Percentiles rank a stretch among this genome's conserved stretches.
phyloP scores from a whole-genome alignment of 345 rosid species.

The Bretschneidera sinensis region DNA sequence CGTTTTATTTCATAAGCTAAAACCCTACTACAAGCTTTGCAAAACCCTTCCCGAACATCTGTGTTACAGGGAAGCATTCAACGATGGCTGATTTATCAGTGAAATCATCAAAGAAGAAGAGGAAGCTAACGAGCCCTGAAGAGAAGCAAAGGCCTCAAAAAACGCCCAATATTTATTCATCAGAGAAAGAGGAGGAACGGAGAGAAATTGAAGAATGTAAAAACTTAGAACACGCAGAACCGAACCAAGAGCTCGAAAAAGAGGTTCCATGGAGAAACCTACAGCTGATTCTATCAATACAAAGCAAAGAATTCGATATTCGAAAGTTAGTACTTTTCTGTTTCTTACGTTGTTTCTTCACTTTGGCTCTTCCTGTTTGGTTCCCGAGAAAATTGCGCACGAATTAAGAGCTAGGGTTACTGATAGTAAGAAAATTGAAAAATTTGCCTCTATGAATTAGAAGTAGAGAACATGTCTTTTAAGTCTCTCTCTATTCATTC shows the following conservation, averaged over 20 bases:
- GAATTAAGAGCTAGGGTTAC: neutral
- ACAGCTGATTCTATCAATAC: conserved; percentile 54
- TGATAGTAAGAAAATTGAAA: neutral
- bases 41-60: neutral
- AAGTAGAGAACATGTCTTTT: neutral
- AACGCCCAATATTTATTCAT: conserved; percentile 18
- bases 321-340: conserved; percentile 45
- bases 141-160: conserved; percentile 27
- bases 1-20: neutral
- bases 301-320: conserved; percentile 38
- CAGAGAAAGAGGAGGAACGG: conserved; percentile 13
- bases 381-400: neutral
- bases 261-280: conserved; percentile 70
- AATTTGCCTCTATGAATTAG: neutral
- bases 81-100: conserved; percentile 33
- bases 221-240: conserved; percentile 12
- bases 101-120: conserved; percentile 30
- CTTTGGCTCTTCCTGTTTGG: neutral
- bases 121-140: conserved; percentile 27
- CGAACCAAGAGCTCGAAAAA: conserved; percentile 19
- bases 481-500: neutral
- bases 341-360: conserved; percentile 2
- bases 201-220: conserved; percentile 15
- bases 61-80: neutral
- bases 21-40: conserved; percentile 4